Percentiles rank a stretch among this genome's conserved stretches.
Conservation (phyloP, 2,329 filamentous ascomycete species). For the Pseudocercospora vitis region DNA sequence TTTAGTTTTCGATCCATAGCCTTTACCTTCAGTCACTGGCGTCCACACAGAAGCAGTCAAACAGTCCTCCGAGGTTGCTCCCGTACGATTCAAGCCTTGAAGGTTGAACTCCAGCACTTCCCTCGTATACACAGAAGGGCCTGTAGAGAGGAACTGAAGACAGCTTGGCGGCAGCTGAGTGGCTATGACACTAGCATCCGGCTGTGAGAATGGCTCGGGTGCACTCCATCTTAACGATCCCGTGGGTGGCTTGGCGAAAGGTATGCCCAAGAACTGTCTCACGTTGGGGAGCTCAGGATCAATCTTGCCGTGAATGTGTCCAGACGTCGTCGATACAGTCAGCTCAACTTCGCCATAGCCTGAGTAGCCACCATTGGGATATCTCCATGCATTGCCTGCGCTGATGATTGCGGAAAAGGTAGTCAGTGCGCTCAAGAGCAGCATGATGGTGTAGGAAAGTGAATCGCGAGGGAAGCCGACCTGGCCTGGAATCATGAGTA, state of each 20-base stretch:
- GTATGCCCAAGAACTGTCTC: slow-evolving; percentile 39
- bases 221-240: slow-evolving; percentile 36
- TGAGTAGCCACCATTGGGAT: no score
- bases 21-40: slow-evolving; percentile 29
- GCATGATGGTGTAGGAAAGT: no score
- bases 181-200: slow-evolving; percentile 26
- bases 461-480: no score
- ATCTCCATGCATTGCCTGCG: no score
- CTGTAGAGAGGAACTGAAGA: slow-evolving; percentile 29
- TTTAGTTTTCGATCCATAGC: background rate
- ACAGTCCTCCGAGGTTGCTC: slow-evolving; percentile 46
- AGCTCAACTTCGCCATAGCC: background rate
- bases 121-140: slow-evolving; percentile 26
- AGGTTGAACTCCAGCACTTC: slow-evolving; percentile 36
- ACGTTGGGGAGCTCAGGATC: slow-evolving; percentile 19
- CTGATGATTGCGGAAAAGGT: no score
- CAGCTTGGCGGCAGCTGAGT: slow-evolving; percentile 33
- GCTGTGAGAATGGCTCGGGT: slow-evolving; percentile 25
- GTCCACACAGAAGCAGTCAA: slow-evolving; percentile 51
- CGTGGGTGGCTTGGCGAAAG: slow-evolving; percentile 38
- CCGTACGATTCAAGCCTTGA: slow-evolving; percentile 33
- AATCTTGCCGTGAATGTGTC: slow-evolving; percentile 11
- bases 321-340: slow-evolving; percentile 11
- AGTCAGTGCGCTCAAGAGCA: no score
- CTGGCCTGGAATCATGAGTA: no score